Conservation (phyloP, 1,139 yeast species). For the Yamadazyma atmosphaerica region DNA sequence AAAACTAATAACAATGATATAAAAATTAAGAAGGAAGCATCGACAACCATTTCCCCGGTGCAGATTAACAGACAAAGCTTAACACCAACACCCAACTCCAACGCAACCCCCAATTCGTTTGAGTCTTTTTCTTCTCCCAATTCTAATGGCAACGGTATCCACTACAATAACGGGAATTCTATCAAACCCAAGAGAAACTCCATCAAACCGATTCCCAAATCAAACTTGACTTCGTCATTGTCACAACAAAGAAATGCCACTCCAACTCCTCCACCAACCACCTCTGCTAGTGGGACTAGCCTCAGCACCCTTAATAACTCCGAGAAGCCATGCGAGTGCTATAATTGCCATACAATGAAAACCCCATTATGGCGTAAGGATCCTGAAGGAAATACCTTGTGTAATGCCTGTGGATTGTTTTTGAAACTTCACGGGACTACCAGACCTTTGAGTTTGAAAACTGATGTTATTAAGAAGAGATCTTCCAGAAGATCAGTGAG, state of each 20-base stretch:
- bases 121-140: constrained; percentile 7
- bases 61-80: constrained; percentile 13
- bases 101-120: neutral
- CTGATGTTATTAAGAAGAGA: constrained; percentile 87
- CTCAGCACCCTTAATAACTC: constrained; percentile 1
- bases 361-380: constrained; percentile 62
- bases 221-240: constrained; percentile 37
- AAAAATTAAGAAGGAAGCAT: constrained; percentile 14
- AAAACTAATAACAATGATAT: constrained; percentile 4
- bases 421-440: constrained; percentile 59
- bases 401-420: constrained; percentile 63
- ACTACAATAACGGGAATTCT: neutral
- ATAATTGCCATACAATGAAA: constrained; percentile 55
- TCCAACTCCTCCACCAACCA: constrained; percentile 5
- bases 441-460: constrained; percentile 66
- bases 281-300: no score
- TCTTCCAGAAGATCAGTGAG: constrained; percentile 14
- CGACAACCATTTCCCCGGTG: constrained; percentile 16
- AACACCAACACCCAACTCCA: constrained; percentile 8
- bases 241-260: constrained; percentile 15
- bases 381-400: constrained; percentile 54
- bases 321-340: constrained; percentile 29
- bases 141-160: constrained; percentile 1
- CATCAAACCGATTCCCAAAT: constrained; percentile 20
- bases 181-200: constrained; percentile 6